A percentile compares a stretch with the other conserved stretches of the same genome.
Conservation (phyloP, 2,329 filamentous ascomycete genomes). For the Penicillium sp. region DNA sequence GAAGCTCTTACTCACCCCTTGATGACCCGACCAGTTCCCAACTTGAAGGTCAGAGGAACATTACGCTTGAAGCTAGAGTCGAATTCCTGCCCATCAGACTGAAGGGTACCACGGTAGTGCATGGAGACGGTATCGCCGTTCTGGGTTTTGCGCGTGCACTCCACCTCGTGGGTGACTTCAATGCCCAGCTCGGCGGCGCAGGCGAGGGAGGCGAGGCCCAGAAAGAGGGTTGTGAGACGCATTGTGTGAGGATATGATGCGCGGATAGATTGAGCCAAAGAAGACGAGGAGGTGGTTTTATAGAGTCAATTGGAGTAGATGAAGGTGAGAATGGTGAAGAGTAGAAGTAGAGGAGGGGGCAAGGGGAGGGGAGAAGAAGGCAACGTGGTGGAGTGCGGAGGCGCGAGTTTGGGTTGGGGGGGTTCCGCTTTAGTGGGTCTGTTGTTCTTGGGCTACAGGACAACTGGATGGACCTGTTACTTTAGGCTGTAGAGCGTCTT, state of each 20-base stretch:
- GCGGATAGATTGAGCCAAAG: not conserved
- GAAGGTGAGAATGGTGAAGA: constrained; percentile 7
- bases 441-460: not conserved
- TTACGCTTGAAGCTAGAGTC: constrained; percentile 81
- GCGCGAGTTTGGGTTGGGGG: not conserved
- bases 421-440: not conserved
- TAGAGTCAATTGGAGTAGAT: constrained; percentile 1
- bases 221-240: constrained; percentile 49
- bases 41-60: constrained; percentile 73
- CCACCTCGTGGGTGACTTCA: constrained; percentile 71
- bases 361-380: constrained; percentile 4
- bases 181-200: constrained; percentile 67
- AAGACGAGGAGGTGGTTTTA: not conserved
- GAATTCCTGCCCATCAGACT: constrained; percentile 74
- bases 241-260: constrained; percentile 38
- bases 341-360: not conserved
- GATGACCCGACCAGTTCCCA: constrained; percentile 84
- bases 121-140: constrained; percentile 80
- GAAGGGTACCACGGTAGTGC: constrained; percentile 85
- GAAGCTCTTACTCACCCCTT: constrained; percentile 66
- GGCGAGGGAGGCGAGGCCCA: constrained; percentile 52
- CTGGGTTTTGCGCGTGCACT: constrained; percentile 77
- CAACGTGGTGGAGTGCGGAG: constrained; percentile 12
- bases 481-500: not conserved
- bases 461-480: not conserved